Conservation (phyloP, 768 basidiomycete species). For the Amanita phalloides region DNA sequence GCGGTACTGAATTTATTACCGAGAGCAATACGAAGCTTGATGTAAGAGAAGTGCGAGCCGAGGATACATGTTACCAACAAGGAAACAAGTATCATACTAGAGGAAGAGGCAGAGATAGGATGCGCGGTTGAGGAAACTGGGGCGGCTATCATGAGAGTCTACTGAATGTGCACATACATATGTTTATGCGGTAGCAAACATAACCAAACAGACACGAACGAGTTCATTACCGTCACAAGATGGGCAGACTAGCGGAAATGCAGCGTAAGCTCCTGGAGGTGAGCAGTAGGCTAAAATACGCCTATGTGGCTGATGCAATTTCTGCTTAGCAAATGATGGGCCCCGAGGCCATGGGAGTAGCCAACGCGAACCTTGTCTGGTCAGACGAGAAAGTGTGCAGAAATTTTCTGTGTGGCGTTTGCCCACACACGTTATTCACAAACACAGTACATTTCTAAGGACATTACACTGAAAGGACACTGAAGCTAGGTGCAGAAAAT, state of each 20-base stretch:
- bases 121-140: not conserved
- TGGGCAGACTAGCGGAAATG: slow-evolving; percentile 96
- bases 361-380: slow-evolving; percentile 88
- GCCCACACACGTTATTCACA: slow-evolving; percentile 94
- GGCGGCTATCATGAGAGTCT: not conserved
- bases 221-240: slow-evolving; percentile 23
- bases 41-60: not conserved
- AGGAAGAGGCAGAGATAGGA: not conserved
- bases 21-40: not conserved
- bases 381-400: slow-evolving; percentile 96
- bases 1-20: slow-evolving; percentile 1
- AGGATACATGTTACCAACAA: not conserved
- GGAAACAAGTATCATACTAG: not conserved
- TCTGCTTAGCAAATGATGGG: slow-evolving; percentile 94
- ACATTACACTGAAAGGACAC: slow-evolving; percentile 2
- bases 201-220: slow-evolving; percentile 4
- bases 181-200: slow-evolving; percentile 7
- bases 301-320: slow-evolving; percentile 15
- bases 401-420: slow-evolving; percentile 97
- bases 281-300: slow-evolving; percentile 6
- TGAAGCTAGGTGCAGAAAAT: slow-evolving; percentile 67
- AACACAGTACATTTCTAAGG: slow-evolving; percentile 67
- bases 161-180: no score
- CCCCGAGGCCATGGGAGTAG: slow-evolving; percentile 97
- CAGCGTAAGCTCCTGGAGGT: slow-evolving; percentile 81